Evolutionary conservation across 139 green algal species (phyloP), one percentile per base, ranked within the genome.

Genomic region (Raphidocelis subcapitata): DNA sequence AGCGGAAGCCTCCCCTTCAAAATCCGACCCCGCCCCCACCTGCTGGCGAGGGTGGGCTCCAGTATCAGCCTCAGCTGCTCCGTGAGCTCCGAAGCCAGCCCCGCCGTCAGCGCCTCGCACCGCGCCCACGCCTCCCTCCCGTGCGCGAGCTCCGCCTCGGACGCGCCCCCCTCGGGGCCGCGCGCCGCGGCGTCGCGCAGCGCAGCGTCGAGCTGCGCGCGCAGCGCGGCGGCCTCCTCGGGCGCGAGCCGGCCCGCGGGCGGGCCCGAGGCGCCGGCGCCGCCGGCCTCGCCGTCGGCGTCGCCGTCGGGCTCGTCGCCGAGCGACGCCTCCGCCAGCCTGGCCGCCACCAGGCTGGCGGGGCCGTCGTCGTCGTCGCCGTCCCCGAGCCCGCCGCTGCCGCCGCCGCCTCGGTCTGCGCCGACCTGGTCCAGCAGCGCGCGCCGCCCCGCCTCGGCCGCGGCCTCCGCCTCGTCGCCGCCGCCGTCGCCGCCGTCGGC

Each of bases 31-130:
- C n/a, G n/a, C n/a, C n/a, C n/a, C n/a, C n/a, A n/a, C n/a, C n/a
- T 81, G 67, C 70, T 93, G 2, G 94, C 94, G 63, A 93, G 79
- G 31, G 87, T 98, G 26, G 96, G 96, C 82, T 98, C 94, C 69
- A 99, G 75, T 21, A 98, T 94, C 16, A 98, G 85, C 21, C 96
- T 86, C 79, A 99, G 88, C 86, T 98, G 92, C 87, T 99, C 96
- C 47, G 93, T 82, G 44, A 99, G 90, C 84, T 99, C 96, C 56
- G 66, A 92, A 63, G 72, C 79, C 62, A 82, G 79, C 16, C 82
- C 84, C 35, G 75, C 72, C 0, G 91, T 96, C 47, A 98, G 84
- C 21, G 85, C 80, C 74, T 98, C 92, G 75, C 89, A 97, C 23
- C 78, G 81, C 5, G 52, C 36, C 95, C 94, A 97, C 67, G 95